A percentile compares a stretch with the other conserved stretches of the same genome.
Evolutionary conservation across 768 basidiomycete species (phyloP).

Genomic region (Hericium coralloides): DNA sequence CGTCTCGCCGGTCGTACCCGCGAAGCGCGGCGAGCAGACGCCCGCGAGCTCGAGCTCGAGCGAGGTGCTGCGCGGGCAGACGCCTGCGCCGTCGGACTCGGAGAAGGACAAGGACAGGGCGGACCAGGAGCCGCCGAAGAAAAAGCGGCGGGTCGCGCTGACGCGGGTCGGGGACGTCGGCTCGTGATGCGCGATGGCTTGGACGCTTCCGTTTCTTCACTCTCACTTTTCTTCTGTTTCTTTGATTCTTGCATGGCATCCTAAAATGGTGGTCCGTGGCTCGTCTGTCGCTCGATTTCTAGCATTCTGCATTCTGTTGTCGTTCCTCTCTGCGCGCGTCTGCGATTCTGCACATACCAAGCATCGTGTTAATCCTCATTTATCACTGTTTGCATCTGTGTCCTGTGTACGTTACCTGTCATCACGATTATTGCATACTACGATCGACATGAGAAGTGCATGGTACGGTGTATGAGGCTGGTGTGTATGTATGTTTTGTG

Average conservation of each 20-base stretch:
- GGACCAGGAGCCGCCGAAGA: constrained; percentile 61
- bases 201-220: neutral
- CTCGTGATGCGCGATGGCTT: constrained; percentile 2
- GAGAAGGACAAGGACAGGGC: constrained; percentile 19
- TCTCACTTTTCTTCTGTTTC: neutral
- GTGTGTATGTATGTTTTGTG: too few species aligned
- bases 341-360: neutral
- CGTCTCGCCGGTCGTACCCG: constrained; percentile 6
- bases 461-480: too few species aligned
- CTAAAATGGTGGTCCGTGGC: neutral
- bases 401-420: too few species aligned
- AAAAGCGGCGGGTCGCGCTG: constrained; percentile 75
- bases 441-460: too few species aligned
- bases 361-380: constrained; percentile 4
- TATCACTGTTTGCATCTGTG: neutral
- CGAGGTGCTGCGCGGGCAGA: neutral
- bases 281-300: neutral
- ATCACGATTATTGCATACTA: too few species aligned
- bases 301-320: neutral
- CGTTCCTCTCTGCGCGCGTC: neutral
- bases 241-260: neutral
- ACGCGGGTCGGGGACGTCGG: constrained; percentile 51
- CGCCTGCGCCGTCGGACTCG: constrained; percentile 12
- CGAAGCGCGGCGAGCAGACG: constrained; percentile 16
- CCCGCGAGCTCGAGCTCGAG: constrained; percentile 10